Percentiles rank a stretch among this genome's conserved stretches.
Conservation (phyloP, 768 basidiomycete genomes). For the Termitomyces titanicus region DNA sequence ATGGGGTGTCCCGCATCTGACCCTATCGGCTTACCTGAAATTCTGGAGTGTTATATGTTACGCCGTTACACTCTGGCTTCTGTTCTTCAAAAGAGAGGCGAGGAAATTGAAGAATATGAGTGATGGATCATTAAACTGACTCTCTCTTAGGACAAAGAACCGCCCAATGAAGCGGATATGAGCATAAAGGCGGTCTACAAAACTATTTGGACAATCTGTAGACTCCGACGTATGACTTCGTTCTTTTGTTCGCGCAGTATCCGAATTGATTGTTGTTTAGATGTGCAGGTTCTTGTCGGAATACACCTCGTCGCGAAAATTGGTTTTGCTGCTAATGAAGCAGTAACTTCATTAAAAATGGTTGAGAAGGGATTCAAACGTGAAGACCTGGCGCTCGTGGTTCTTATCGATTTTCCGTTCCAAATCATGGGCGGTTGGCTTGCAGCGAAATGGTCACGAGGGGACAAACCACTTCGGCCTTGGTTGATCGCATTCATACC, state of each 20-base stretch:
- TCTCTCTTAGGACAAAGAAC: conserved; percentile 56
- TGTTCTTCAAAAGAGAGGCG: conserved; percentile 88
- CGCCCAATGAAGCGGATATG: conserved; percentile 76
- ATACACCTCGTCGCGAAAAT: conserved; percentile 92
- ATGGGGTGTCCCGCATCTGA: conserved; percentile 74
- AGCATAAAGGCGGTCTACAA: conserved; percentile 88
- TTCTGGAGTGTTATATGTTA: conserved; percentile 86
- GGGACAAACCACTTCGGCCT: conserved; percentile 72
- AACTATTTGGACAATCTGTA: conserved; percentile 92
- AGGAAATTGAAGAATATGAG: conserved; percentile 9
- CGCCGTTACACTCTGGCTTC: conserved; percentile 82
- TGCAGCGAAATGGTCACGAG: conserved; percentile 87
- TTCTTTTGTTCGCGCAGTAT: neutral
- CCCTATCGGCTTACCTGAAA: conserved; percentile 75
- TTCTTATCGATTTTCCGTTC: conserved; percentile 96
- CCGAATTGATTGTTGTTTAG: conserved; percentile 35
- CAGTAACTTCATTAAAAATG: conserved; percentile 87
- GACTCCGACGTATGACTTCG: conserved; percentile 71
- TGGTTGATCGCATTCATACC: conserved; percentile 95
- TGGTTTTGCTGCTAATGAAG: conserved; percentile 92
- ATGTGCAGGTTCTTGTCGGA: conserved; percentile 83
- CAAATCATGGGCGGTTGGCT: conserved; percentile 95
- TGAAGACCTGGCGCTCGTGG: conserved; percentile 94
- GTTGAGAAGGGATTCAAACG: conserved; percentile 95
- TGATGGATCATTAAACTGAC: neutral